phyloP scores from a whole-genome alignment of 192 early-diverging fungal species.

The Gamsiella multidivaricata region DNA sequence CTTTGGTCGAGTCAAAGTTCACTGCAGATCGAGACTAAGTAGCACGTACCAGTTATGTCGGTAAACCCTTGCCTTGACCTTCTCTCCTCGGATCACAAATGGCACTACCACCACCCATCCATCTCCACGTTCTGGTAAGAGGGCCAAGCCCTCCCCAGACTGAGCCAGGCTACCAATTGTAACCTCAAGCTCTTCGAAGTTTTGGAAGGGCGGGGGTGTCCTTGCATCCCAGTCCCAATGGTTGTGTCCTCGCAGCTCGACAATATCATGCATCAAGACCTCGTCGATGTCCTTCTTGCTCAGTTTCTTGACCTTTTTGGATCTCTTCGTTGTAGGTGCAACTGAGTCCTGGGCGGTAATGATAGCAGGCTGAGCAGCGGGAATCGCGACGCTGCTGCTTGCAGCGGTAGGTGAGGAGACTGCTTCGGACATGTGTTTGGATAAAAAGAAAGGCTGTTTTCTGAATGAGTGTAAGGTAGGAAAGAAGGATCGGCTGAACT shows the following conservation, averaged over 20 bases:
- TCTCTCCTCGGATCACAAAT: slow-evolving; percentile 45
- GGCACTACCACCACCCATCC: slow-evolving; percentile 47
- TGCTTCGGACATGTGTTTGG: slow-evolving; percentile 11
- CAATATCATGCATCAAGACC: slow-evolving; percentile 48
- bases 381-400: neutral
- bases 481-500: slow-evolving; percentile 12
- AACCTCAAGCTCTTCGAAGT: slow-evolving; percentile 50
- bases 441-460: slow-evolving; percentile 64
- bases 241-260: slow-evolving; percentile 41
- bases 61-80: slow-evolving; percentile 49
- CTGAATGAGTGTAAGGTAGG: slow-evolving; percentile 46
- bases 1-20: no score
- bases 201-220: slow-evolving; percentile 49
- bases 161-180: slow-evolving; percentile 48
- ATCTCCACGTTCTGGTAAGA: slow-evolving; percentile 47
- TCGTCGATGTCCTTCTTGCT: slow-evolving; percentile 53
- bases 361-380: neutral
- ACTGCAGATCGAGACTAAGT: no score
- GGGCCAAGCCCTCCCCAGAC: slow-evolving; percentile 42
- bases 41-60: slow-evolving; percentile 45
- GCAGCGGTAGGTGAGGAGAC: neutral
- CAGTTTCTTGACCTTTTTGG: slow-evolving; percentile 50
- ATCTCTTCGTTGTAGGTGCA: slow-evolving; percentile 9
- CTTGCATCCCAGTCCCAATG: slow-evolving; percentile 49
- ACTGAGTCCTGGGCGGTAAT: neutral